Evolutionary conservation across 768 basidiomycete species (phyloP), one percentile per base, ranked within the genome.

Genomic region (Suillus sp.): DNA sequence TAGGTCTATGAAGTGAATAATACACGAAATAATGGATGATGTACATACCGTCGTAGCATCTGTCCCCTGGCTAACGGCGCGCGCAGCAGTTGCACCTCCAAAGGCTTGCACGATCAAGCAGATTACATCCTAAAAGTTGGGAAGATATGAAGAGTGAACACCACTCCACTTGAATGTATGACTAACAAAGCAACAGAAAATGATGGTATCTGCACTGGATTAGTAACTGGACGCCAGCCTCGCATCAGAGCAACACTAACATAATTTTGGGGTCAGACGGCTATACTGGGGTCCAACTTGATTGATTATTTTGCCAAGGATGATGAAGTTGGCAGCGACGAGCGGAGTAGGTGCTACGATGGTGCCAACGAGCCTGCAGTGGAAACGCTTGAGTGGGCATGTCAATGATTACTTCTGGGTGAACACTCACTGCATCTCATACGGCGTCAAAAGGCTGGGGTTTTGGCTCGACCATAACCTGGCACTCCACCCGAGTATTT

Each of bases 311-410:
- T 71, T 71, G 2, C 81, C 83, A 37, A 86, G 78, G 45, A 86
- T 80, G 42, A 86, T 72, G 66, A 87, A 88, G 64, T 81, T 83
- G 11, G 74, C 86, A 0, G 86, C 87, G 6, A 87, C 71, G 11
- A 87, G 75, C 1, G 84, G 84, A 0, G 85, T 87, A 1, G 87
- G 86, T 0, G 80, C 83, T 18, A 86, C 64, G 58, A 86, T 82
- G 0, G 82, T 83, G 1, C 75, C 71, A 3, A 75, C 73, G n/a
- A 71, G 72, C 60, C 75, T 75, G 5, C 11, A 40, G 25, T 30
- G 55, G 35, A 60, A 16, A 61, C 1, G 9, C 1, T 16, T 50
- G 38, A 56, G 25, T 18, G 10, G n/a, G 3, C 2, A 14, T n/a
- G 16, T 2, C 6, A 37, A 1, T 25, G 25, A 4, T 5, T 1